Evolutionary conservation across 2,329 filamentous ascomycete genomes (phyloP).

Genomic region (Aspergillus alliaceus): DNA sequence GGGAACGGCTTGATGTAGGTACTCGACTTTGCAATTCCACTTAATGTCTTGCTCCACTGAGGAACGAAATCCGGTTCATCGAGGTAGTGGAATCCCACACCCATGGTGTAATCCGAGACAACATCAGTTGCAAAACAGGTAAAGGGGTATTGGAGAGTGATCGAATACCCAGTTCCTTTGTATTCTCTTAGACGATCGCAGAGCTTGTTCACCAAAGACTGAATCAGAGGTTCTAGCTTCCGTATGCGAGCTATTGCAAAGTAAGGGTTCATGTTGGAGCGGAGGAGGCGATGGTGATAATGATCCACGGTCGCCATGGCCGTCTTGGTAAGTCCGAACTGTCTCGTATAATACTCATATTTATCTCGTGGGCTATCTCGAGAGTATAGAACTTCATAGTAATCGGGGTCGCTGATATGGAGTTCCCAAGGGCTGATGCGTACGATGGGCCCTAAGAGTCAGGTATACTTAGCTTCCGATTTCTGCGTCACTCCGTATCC

Average conservation of each 20-base stretch:
- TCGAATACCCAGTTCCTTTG: constrained; percentile 1
- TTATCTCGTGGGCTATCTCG: constrained; percentile 17
- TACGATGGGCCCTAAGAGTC: constrained; percentile 12
- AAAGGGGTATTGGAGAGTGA: constrained; percentile 27
- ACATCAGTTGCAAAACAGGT: constrained; percentile 44
- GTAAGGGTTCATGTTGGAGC: constrained; percentile 21
- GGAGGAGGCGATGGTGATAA: constrained; percentile 17
- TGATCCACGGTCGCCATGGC: constrained; percentile 17
- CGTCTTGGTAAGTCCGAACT: constrained; percentile 7
- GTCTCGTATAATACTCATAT: constrained; percentile 13
- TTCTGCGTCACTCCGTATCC: background rate
- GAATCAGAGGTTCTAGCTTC: constrained; percentile 16
- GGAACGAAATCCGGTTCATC: constrained; percentile 25
- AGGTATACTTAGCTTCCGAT: background rate
- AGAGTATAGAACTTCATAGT: constrained; percentile 16
- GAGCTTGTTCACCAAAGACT: constrained; percentile 18
- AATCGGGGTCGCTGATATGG: constrained; percentile 17
- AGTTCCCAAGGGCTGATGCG: constrained; percentile 24
- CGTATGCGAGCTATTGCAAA: constrained; percentile 23
- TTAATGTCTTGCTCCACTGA: constrained; percentile 25
- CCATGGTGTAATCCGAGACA: constrained; percentile 42
- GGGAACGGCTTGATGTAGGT: constrained; percentile 15
- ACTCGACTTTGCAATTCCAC: constrained; percentile 13
- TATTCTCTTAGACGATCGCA: constrained; percentile 18
- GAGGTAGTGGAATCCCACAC: constrained; percentile 22